Evolutionary conservation across 2,329 filamentous ascomycete genomes (phyloP).

Genomic region (Sarocladium kiliense): DNA sequence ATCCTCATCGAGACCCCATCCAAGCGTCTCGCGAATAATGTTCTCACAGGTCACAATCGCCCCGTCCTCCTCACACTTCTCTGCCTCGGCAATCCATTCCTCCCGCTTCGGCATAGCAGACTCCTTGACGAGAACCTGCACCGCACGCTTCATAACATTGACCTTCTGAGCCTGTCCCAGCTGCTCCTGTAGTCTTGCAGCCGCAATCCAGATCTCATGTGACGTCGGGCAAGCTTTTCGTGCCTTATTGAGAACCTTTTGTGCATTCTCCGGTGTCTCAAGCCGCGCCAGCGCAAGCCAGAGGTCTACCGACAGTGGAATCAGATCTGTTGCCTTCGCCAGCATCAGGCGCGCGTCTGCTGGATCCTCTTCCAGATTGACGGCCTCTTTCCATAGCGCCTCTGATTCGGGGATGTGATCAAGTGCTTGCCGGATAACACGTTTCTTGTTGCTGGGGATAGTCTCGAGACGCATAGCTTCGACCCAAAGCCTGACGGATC

Average conservation of each 20-base stretch:
- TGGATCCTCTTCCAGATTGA: slow-evolving; percentile 88
- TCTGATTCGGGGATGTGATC: slow-evolving; percentile 94
- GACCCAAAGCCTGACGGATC: slow-evolving; percentile 86
- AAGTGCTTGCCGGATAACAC: slow-evolving; percentile 84
- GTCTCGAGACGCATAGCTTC: slow-evolving; percentile 92
- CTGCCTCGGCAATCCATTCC: slow-evolving; percentile 93
- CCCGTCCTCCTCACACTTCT: slow-evolving; percentile 90
- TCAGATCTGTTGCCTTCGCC: slow-evolving; percentile 92
- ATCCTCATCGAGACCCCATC: slow-evolving; percentile 90
- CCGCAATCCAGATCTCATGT: slow-evolving; percentile 95
- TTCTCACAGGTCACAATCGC: slow-evolving; percentile 80
- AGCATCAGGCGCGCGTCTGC: slow-evolving; percentile 83
- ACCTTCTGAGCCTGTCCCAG: slow-evolving; percentile 71
- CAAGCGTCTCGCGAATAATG: slow-evolving; percentile 88
- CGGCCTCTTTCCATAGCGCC: slow-evolving; percentile 94
- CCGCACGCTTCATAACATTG: slow-evolving; percentile 91
- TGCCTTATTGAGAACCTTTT: slow-evolving; percentile 91
- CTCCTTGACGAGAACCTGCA: slow-evolving; percentile 82
- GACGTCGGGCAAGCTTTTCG: slow-evolving; percentile 91
- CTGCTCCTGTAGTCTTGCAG: slow-evolving; percentile 85
- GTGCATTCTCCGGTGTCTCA: slow-evolving; percentile 85
- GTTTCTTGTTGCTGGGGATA: slow-evolving; percentile 79
- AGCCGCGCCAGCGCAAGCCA: slow-evolving; percentile 92
- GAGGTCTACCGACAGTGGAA: slow-evolving; percentile 86
- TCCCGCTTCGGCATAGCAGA: slow-evolving; percentile 96